A percentile compares a stretch with the other conserved stretches of the same genome.
These are phyloP conservation scores for Phanerochaete carnosa DNA, from an alignment of 768 basidiomycete species.

Conservation along the genomic window DNA sequence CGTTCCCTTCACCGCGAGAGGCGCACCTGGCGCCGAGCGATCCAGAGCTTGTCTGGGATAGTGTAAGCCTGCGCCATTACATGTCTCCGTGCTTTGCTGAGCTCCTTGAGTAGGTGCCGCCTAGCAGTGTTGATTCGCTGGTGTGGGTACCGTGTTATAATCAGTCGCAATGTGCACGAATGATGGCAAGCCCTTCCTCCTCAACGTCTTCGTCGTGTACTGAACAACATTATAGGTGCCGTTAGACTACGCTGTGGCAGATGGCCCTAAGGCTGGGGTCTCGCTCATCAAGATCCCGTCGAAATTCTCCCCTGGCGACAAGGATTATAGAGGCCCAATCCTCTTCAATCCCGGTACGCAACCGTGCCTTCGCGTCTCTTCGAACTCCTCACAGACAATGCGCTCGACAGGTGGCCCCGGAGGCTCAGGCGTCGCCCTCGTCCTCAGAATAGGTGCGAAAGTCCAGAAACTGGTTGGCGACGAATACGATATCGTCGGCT, in stretches of 20 bases:
- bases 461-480: conserved; percentile 23
- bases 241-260: conserved; percentile 24
- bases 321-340: conserved; percentile 27
- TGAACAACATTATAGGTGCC: conserved; percentile 19
- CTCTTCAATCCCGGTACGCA: conserved; percentile 25
- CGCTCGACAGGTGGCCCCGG: conserved; percentile 19
- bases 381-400: background rate
- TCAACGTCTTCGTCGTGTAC: no score
- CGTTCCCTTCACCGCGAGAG: no score
- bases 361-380: background rate
- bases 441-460: background rate
- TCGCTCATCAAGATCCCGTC: conserved; percentile 25
- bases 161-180: background rate
- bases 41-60: background rate
- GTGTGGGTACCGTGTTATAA: background rate
- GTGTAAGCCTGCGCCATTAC: background rate
- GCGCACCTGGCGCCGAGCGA: no score
- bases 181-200: background rate
- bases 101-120: background rate
- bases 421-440: conserved; percentile 20
- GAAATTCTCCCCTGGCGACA: background rate
- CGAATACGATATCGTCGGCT: conserved; percentile 28
- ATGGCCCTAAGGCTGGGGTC: conserved; percentile 17
- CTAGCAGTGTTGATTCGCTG: background rate
- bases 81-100: no score